Base-by-base conservation (phyloP, 805 yeast genomes). In the Pichia membranifaciens region DNA sequence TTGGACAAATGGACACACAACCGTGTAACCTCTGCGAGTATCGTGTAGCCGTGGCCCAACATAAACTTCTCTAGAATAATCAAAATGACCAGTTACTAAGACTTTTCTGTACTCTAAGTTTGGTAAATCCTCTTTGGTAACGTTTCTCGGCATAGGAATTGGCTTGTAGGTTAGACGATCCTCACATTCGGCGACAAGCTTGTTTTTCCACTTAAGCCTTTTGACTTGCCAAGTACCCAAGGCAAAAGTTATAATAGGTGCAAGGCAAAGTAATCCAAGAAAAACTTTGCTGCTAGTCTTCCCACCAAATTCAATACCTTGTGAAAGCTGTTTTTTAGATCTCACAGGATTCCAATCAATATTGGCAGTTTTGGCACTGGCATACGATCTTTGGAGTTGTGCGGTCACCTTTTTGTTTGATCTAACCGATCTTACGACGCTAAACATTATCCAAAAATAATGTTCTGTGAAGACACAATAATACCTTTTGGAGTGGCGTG, bases 191-290 rank as follows among this genome's bases (percentile, higher is more conserved):
- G 95, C 83, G 51, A 93, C 84, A 51, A 93, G 72, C 51, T 82
- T 78, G 21, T 81, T 84, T 64, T 93, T 93, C 99, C 99, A 93
- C 51, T 78, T 73, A 43, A 93, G 68, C 54, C 99, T 73, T 56
- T 78, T 72, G 40, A 87, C 80, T 68, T 93, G 99, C 99, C 99
- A 93, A 47, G 89, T 77, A 2, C 98, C 99, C 38, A 93, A 69
- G 41, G 81, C 82, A 61, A 91, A 86, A 10, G 96, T 79, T 2
- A 89, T 74, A 1, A 89, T 73, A 0, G 99, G 99, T 83, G 95
- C 91, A 18, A 91, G 78, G 25, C 81, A 74, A 38, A 78, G 55
- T 17, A 78, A 56, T 0, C 58, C 62, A 42, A 68, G 57, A 10
- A 67, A 63, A 9, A 66, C 58, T 13, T 52, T 51, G 33, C 65